A percentile compares a stretch with the other conserved stretches of the same genome.
These are phyloP conservation scores for Collybiopsis luxurians DNA, from an alignment of 768 basidiomycete species.

Conservation along the genomic window DNA sequence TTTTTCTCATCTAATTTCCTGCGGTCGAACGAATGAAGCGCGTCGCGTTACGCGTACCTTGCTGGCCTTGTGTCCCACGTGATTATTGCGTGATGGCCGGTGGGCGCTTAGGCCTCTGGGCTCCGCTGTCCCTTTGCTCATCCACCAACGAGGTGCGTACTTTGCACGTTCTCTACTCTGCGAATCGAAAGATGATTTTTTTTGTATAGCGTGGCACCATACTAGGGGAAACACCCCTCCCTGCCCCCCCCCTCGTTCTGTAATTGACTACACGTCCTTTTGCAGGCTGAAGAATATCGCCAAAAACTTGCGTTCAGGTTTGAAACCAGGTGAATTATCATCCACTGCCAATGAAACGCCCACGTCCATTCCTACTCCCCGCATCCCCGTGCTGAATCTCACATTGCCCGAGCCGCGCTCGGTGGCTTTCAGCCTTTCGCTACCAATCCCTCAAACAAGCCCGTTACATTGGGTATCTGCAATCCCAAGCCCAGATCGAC, in stretches of 20 bases:
- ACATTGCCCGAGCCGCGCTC: constrained; percentile 83
- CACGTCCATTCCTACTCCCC: constrained; percentile 28
- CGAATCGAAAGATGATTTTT: too few species aligned
- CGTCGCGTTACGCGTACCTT: too few species aligned
- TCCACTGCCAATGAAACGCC: constrained; percentile 18
- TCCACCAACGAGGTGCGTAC: too few species aligned
- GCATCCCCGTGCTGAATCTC: constrained; percentile 68
- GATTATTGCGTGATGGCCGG: too few species aligned
- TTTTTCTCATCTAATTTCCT: too few species aligned
- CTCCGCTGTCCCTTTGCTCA: too few species aligned
- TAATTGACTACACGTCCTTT: constrained; percentile 96
- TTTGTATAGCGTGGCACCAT: constrained; percentile 67
- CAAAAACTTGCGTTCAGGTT: constrained; percentile 25
- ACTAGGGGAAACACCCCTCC: constrained; percentile 78
- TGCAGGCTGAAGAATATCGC: constrained; percentile 72
- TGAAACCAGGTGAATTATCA: constrained; percentile 18
- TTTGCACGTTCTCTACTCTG: too few species aligned
- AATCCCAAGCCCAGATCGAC: constrained; percentile 49
- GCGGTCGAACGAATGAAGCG: too few species aligned
- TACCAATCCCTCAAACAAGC: constrained; percentile 75
- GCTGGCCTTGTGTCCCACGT: too few species aligned
- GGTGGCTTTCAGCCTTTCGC: constrained; percentile 89
- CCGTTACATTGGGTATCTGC: constrained; percentile 82
- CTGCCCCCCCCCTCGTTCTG: constrained; percentile 70
- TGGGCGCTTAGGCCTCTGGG: too few species aligned